Conservation (phyloP, 2,329 filamentous ascomycete genomes). For the Apiospora malaysiana region DNA sequence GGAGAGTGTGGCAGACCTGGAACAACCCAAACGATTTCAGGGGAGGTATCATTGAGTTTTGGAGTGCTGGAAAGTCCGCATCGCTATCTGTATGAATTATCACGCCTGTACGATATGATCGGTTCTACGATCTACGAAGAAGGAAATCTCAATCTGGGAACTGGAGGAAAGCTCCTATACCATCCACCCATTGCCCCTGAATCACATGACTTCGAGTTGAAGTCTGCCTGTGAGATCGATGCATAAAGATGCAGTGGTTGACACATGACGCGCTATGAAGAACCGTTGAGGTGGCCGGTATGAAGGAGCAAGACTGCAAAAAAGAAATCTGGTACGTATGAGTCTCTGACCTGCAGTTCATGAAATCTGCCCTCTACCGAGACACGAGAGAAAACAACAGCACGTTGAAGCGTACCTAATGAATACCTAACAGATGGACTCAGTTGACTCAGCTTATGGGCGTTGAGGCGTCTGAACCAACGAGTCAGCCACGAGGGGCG, state of each 20-base stretch:
- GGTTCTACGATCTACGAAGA: neutral
- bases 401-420: neutral
- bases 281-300: neutral
- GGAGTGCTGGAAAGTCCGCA: neutral
- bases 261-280: neutral
- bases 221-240: neutral
- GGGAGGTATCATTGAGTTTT: conserved; percentile 25
- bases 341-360: neutral
- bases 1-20: conserved; percentile 21
- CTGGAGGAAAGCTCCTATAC: neutral
- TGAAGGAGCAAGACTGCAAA: neutral
- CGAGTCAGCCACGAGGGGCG: conserved; percentile 22
- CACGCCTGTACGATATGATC: conserved; percentile 3
- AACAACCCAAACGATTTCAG: conserved; percentile 24
- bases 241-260: no score
- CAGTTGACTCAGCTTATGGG: conserved; percentile 15
- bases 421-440: neutral
- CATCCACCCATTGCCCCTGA: neutral
- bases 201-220: neutral
- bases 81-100: neutral
- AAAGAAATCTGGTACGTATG: neutral
- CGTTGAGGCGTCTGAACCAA: conserved; percentile 17
- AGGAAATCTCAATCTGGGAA: neutral
- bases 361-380: neutral
- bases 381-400: neutral